Evolutionary conservation across 331 rosid species (phyloP), one percentile per base, ranked within the genome.

Genomic region (Telfairia occidentalis): DNA sequence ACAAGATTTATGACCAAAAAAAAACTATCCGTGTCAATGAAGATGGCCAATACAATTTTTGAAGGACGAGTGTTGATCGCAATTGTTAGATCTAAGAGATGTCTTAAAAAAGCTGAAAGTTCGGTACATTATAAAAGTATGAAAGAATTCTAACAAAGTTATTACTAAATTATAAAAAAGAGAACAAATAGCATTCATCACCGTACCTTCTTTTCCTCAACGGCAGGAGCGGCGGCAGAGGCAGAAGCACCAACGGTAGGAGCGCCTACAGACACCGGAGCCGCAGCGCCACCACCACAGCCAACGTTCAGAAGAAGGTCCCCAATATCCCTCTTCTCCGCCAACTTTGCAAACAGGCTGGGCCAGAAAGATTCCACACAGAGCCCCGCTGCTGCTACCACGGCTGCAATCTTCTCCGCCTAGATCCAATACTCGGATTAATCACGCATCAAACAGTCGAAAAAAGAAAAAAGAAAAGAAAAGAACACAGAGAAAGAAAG

Each of bases 301-400:
- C 86, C 96, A 15, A 84, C 90, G 73, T 73, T 91, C 67, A 85
- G 34, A 1, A 93, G 85, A 81, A 93, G 91, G 46, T 93, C 97
- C 1, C 61, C 89, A 53, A 93, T 50, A 80, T 80, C 76, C 12
- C 84, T 57, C 86, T 88, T 91, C 86, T 89, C 92, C 0, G 91
- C 89, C 34, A 93, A 88, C 73, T 89, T 93, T 2, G 96, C 96
- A 52, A 93, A 89, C 38, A 93, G 71, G 78, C 77, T 55, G 0
- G 97, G 87, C 98, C 98, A 93, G 61, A 79, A 93, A 0, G 94
- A 82, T 64, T 89, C 97, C 13, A 93, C 85, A 0, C 42, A 15
- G 28, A 93, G 77, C 4, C 86, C 82, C 43, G 96, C 97, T 0
- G 85, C 80, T 48, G 86, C 90, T 79, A 89, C 85, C 79, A 93